A percentile compares a stretch with the other conserved stretches of the same genome.
These are phyloP conservation scores for Pichia sp. DNA, from an alignment of 1,139 yeast species.

Conservation along the genomic window DNA sequence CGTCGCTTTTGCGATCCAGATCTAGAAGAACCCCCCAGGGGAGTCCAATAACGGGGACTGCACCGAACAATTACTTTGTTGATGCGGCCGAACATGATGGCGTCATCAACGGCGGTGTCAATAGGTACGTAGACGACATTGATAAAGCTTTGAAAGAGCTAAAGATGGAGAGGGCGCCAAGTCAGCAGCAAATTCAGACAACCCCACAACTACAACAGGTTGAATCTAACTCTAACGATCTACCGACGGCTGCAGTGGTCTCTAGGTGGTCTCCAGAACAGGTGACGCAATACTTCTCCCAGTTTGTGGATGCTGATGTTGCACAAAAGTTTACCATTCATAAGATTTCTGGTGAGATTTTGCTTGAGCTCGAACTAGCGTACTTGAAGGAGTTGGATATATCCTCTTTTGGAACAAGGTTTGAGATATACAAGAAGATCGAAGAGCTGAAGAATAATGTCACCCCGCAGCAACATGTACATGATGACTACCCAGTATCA, in stretches of 20 bases:
- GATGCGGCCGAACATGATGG: slow-evolving; percentile 6
- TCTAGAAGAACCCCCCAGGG: slow-evolving; percentile 42
- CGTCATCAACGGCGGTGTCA: slow-evolving; percentile 6
- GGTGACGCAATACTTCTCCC: slow-evolving; percentile 70
- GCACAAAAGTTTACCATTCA: slow-evolving; percentile 80
- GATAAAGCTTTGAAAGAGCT: slow-evolving; percentile 80
- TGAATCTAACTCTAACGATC: too few species aligned
- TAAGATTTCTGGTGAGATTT: slow-evolving; percentile 79
- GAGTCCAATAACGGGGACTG: slow-evolving; percentile 21
- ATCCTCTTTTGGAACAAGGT: slow-evolving; percentile 88
- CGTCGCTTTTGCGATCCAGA: slow-evolving; percentile 45
- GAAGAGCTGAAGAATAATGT: slow-evolving; percentile 57
- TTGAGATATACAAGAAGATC: slow-evolving; percentile 84
- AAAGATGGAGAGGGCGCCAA: slow-evolving; percentile 27
- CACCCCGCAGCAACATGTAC: too few species aligned
- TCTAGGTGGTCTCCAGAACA: slow-evolving; percentile 94
- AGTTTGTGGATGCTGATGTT: slow-evolving; percentile 59
- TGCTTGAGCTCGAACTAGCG: slow-evolving; percentile 77
- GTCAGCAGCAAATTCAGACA: neutral
- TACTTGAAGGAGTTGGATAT: slow-evolving; percentile 89
- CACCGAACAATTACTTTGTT: slow-evolving; percentile 10
- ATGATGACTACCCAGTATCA: too few species aligned
- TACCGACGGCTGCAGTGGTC: too few species aligned
- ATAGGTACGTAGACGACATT: slow-evolving; percentile 65
- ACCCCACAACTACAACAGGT: slow-evolving; percentile 36